A percentile compares a stretch with the other conserved stretches of the same genome.
phyloP scores from a whole-genome alignment of 805 yeast genomes.

The Starmerella kuoi region DNA sequence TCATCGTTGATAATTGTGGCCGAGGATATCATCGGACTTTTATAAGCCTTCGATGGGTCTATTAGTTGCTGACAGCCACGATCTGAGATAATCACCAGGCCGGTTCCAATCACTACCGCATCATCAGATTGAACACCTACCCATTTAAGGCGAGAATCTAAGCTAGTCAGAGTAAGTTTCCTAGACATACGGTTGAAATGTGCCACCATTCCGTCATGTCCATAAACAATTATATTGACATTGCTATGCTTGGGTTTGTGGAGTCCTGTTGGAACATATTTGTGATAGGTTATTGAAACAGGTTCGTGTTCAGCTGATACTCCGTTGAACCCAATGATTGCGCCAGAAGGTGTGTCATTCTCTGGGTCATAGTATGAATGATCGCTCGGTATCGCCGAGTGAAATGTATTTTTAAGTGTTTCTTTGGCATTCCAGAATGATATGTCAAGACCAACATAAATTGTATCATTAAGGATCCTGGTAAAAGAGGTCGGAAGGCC shows the following conservation, averaged over 20 bases:
- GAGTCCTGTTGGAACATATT: not conserved
- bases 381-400: too few relatives aligned
- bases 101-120: not conserved
- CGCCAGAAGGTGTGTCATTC: slow-evolving; percentile 1
- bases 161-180: not conserved
- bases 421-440: not conserved
- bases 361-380: too few relatives aligned
- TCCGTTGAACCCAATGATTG: not conserved
- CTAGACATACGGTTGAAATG: not conserved
- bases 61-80: not conserved
- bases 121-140: not conserved
- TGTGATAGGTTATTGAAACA: not conserved
- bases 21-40: not conserved
- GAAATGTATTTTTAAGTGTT: not conserved
- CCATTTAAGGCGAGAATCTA: not conserved
- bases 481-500: slow-evolving; percentile 1
- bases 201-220: not conserved
- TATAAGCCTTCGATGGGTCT: not conserved
- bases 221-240: not conserved
- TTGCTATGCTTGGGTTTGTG: not conserved
- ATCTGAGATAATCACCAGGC: not conserved
- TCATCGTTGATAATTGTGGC: not conserved
- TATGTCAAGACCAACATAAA: not conserved
- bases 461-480: not conserved
- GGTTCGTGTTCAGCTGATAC: not conserved